phyloP scores from a whole-genome alignment of 2,329 filamentous ascomycete species.

The Xylariales sp. region DNA sequence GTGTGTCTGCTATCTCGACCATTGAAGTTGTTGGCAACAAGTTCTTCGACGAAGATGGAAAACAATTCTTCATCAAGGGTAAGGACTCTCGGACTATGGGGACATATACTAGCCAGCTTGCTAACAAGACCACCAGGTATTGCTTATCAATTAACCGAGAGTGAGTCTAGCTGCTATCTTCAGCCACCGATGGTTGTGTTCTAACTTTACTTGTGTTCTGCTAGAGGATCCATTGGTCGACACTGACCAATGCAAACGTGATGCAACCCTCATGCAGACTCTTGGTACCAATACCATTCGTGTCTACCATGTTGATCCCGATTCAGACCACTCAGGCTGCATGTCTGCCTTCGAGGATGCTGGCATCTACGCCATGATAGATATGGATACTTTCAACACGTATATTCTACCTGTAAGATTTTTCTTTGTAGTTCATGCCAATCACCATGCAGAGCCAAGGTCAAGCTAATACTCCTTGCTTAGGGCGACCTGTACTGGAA shows the following conservation, averaged over 20 bases:
- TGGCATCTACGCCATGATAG: slow-evolving; percentile 80
- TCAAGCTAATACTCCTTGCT: neutral
- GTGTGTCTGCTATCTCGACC: slow-evolving; percentile 37
- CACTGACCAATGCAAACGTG: slow-evolving; percentile 69
- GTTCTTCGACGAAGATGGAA: slow-evolving; percentile 77
- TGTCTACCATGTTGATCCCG: slow-evolving; percentile 79
- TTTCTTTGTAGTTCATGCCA: neutral
- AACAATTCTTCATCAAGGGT: slow-evolving; percentile 85
- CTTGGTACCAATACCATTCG: slow-evolving; percentile 81
- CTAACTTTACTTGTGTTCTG: too few relatives aligned
- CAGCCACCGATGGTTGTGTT: too few relatives aligned
- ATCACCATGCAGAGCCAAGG: too few relatives aligned
- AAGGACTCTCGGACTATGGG: slow-evolving; percentile 8
- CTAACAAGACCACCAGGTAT: slow-evolving; percentile 30
- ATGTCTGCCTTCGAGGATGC: slow-evolving; percentile 76
- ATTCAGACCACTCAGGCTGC: slow-evolving; percentile 68
- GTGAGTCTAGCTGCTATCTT: slow-evolving; percentile 22
- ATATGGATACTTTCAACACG: slow-evolving; percentile 72
- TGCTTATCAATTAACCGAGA: slow-evolving; percentile 59
- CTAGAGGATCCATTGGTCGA: slow-evolving; percentile 71
- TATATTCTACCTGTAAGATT: slow-evolving; percentile 58
- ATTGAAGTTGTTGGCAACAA: slow-evolving; percentile 66
- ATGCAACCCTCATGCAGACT: slow-evolving; percentile 72
- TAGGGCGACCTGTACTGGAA: slow-evolving; percentile 61
- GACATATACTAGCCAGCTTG: neutral